Conservation (phyloP, 306 rosid species). For the Prunus salicina region DNA sequence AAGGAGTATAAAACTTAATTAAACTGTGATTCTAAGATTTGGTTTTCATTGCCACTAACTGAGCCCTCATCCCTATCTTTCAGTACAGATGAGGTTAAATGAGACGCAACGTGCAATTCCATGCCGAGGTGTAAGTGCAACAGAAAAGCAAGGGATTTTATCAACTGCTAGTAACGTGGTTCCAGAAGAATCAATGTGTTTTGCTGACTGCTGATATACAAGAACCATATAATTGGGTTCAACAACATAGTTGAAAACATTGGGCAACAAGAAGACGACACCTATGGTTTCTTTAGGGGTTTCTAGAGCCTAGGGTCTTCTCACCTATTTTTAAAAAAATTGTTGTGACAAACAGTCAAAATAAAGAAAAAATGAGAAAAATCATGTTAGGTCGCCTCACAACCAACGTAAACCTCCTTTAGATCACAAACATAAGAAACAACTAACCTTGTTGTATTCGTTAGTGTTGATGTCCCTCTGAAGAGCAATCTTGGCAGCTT, state of each 20-base stretch:
- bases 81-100: no score
- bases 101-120: no score
- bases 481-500: conserved; percentile 63
- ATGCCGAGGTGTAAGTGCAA: no score
- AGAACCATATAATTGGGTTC: background rate
- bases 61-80: no score
- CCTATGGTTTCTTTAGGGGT: background rate
- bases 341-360: background rate
- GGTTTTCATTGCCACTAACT: background rate
- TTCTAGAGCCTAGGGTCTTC: background rate
- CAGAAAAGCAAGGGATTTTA: no score
- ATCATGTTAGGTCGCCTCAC: background rate
- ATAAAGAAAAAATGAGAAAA: background rate
- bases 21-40: background rate
- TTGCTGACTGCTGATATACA: background rate
- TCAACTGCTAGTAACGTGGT: no score
- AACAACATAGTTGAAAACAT: background rate
- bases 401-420: background rate
- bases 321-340: background rate
- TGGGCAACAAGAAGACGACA: background rate
- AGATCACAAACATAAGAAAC: background rate
- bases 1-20: background rate
- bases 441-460: conserved; percentile 76
- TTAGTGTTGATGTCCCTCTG: conserved; percentile 51
- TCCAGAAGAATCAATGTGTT: background rate